phyloP scores from a whole-genome alignment of 371 early-diverging fungal species.

The Syncephalastrum monosporum region DNA sequence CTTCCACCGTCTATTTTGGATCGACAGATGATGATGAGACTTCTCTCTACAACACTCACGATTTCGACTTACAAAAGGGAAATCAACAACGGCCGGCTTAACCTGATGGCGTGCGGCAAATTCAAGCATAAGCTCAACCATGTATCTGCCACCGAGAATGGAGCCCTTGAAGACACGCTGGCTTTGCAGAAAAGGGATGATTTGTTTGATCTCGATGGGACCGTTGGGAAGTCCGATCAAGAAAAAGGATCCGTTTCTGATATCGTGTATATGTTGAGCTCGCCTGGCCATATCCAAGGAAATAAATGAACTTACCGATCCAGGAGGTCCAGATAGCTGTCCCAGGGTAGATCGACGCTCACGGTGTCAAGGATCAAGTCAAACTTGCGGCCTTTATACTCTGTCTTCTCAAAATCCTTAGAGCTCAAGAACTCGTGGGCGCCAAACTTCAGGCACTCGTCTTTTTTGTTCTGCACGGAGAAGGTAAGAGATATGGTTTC shows the following conservation, averaged over 20 bases:
- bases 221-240: conserved; percentile 53
- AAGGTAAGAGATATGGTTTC: background rate
- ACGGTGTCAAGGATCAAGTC: conserved; percentile 55
- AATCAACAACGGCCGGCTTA: conserved; percentile 45
- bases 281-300: background rate
- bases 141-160: conserved; percentile 43
- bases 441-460: conserved; percentile 67
- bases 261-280: conserved; percentile 6
- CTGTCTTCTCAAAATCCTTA: conserved; percentile 31
- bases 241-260: conserved; percentile 48
- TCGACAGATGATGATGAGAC: too few relatives aligned
- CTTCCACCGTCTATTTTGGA: conserved; percentile 21
- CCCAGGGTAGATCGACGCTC: conserved; percentile 45
- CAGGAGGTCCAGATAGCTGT: conserved; percentile 38
- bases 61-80: conserved; percentile 24
- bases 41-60: too few relatives aligned
- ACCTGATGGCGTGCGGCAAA: conserved; percentile 55
- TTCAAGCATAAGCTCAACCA: conserved; percentile 43
- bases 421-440: conserved; percentile 56
- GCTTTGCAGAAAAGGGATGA: conserved; percentile 23
- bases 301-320: conserved; percentile 14
- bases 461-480: conserved; percentile 51
- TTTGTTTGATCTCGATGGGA: conserved; percentile 21
- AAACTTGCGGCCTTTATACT: conserved; percentile 30
- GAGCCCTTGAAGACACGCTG: conserved; percentile 34